Evolutionary conservation across 1,139 yeast species (phyloP).

Genomic region (Hemisphaericaspora xylanilytica): DNA sequence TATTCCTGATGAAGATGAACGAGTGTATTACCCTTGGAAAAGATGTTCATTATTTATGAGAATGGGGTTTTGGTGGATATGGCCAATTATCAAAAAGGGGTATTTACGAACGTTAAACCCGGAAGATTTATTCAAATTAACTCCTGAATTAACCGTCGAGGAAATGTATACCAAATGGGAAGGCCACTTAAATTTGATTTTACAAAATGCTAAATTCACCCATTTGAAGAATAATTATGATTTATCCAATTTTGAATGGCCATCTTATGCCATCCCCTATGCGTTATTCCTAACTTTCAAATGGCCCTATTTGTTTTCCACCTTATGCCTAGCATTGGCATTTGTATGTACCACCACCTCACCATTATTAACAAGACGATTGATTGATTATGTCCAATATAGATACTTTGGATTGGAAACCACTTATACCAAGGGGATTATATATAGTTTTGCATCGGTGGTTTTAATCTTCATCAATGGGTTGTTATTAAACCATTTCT

Average conservation of each 20-base stretch:
- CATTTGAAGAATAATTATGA: conserved; percentile 25
- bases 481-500: conserved; percentile 41
- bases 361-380: conserved; percentile 39
- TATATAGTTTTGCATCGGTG: conserved; percentile 42
- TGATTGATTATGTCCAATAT: conserved; percentile 42
- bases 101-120: conserved; percentile 44
- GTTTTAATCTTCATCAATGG: conserved; percentile 41
- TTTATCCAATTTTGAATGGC: conserved; percentile 35
- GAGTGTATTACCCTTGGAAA: conserved; percentile 40
- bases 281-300: conserved; percentile 40
- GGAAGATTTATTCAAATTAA: conserved; percentile 38
- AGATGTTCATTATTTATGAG: conserved; percentile 23
- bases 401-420: conserved; percentile 35
- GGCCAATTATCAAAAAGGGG: conserved; percentile 41
- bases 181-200: conserved; percentile 21
- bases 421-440: conserved; percentile 37
- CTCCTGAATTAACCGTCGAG: conserved; percentile 41
- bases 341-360: conserved; percentile 41
- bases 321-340: conserved; percentile 35
- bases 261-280: conserved; percentile 32
- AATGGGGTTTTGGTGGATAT: conserved; percentile 41
- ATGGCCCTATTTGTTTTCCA: conserved; percentile 35
- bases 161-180: conserved; percentile 36
- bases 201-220: conserved; percentile 22
- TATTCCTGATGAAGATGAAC: conserved; percentile 34